Evolutionary conservation across 1,284 basidiomycete genomes (phyloP), one percentile per base, ranked within the genome.

Genomic region (Butyriboletus appendiculatus): DNA sequence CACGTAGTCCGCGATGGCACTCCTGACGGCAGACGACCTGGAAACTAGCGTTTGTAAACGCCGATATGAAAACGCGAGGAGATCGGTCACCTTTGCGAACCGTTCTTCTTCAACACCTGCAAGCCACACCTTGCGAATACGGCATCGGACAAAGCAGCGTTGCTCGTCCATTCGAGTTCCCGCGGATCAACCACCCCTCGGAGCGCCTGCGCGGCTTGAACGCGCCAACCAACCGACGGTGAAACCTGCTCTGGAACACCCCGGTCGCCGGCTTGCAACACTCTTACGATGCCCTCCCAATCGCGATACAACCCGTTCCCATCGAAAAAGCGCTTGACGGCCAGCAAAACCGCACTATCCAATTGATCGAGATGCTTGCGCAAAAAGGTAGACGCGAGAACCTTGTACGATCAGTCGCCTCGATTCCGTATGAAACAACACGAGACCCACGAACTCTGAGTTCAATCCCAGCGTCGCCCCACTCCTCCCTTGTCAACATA

Each of bases 141-240:
- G 10, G 61, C 57, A 49, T 79, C 74, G 0, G 69, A 52, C 18
- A 75, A 61, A 16, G 63, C 59, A 35, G 70, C 67, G 40, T 79
- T 74, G 24, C 76, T 74, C 71, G 77, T 78, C 81, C 80, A 82
- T 11, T 70, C 61, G 8, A 78, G 60, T 4, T 73, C 65, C 43
- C 75, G 71, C 15, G 77, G 76, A 48, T 71, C 62, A 20, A 78
- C 65, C 35, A 84, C 67, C 1, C 63, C 63, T 59, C 75, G 67
- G 3, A 81, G 61, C 24, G 50, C 57, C 14, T 51, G 56, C 34
- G 37, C 43, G 18, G 68, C 68, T 46, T 40, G 53, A 41, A 40
- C 42, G 28, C 66, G 67, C 66, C 66, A 71, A 38, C 45, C 37
- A 5, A 45, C 24, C 30, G 34, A 16, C 7, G 28, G 11, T 28